These are phyloP conservation scores for Ogataea naganishii DNA, from an alignment of 805 yeast species.

Conservation along the genomic window DNA sequence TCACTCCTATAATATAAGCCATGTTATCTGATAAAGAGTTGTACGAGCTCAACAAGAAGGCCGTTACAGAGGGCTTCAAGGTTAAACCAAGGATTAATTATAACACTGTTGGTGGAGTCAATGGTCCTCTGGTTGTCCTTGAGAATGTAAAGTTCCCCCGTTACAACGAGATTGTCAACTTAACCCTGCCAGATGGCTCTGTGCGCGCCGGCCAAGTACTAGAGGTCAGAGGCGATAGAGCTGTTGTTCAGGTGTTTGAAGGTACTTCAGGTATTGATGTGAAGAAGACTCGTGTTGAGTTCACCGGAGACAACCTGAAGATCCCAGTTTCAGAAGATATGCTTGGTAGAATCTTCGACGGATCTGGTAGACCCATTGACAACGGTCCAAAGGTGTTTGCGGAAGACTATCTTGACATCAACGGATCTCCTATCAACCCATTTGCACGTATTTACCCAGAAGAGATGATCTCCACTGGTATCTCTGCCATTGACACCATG, in stretches of 20 bases:
- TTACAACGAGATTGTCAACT: slow-evolving; percentile 92
- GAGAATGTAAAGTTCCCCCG: slow-evolving; percentile 84
- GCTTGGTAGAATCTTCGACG: slow-evolving; percentile 96
- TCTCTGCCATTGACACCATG: slow-evolving; percentile 98
- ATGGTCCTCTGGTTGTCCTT: slow-evolving; percentile 92
- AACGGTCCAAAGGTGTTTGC: slow-evolving; percentile 98
- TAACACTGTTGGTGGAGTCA: slow-evolving; percentile 96
- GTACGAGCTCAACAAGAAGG: slow-evolving; percentile 77
- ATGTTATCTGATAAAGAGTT: slow-evolving; percentile 33
- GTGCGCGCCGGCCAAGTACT: slow-evolving; percentile 95
- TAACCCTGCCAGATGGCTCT: slow-evolving; percentile 94
- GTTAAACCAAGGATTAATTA: slow-evolving; percentile 86
- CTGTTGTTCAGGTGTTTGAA: slow-evolving; percentile 97
- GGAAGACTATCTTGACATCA: slow-evolving; percentile 95
- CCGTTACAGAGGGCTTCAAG: slow-evolving; percentile 86
- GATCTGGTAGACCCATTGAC: slow-evolving; percentile 97
- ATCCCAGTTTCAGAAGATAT: slow-evolving; percentile 95
- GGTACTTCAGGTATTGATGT: slow-evolving; percentile 99
- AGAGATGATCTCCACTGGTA: slow-evolving; percentile 99
- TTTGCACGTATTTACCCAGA: slow-evolving; percentile 98
- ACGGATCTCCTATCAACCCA: slow-evolving; percentile 98
- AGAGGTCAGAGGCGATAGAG: slow-evolving; percentile 95
- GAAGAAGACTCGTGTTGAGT: slow-evolving; percentile 93
- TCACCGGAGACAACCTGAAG: slow-evolving; percentile 89
- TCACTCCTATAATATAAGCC: slow-evolving; percentile 4